A percentile compares a stretch with the other conserved stretches of the same genome.
These are phyloP conservation scores for Barbarea vulgaris DNA, from an alignment of 345 rosid genomes.

Conservation along the genomic window DNA sequence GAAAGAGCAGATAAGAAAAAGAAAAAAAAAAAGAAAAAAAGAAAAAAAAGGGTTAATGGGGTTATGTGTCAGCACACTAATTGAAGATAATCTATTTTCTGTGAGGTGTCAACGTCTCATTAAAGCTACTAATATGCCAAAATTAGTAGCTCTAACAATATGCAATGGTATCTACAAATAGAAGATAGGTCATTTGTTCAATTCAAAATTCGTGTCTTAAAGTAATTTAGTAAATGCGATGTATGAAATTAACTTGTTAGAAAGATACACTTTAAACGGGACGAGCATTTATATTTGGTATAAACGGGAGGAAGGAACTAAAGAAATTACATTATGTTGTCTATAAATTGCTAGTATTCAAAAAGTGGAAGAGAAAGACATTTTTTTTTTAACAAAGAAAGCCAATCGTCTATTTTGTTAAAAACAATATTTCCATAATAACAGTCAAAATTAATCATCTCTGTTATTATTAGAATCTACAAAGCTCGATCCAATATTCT, in stretches of 20 bases:
- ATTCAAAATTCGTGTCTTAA: neutral
- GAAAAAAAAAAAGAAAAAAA: no score
- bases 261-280: neutral
- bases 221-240: neutral
- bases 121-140: neutral
- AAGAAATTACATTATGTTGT: neutral
- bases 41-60: neutral
- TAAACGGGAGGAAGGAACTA: neutral
- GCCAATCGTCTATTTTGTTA: no score
- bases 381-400: no score
- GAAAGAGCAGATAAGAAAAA: neutral
- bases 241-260: neutral
- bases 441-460: neutral
- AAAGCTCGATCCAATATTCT: neutral
- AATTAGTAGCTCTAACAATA: neutral
- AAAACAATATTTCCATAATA: no score
- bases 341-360: no score
- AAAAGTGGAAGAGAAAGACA: neutral
- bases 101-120: constrained; percentile 1
- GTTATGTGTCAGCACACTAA: constrained; percentile 8
- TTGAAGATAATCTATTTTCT: constrained; percentile 10
- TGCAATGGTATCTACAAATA: neutral
- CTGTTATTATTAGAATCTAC: neutral
- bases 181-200: neutral
- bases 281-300: no score